phyloP scores from a whole-genome alignment of 305 asterid genomes.

The Petunia hybrid region DNA sequence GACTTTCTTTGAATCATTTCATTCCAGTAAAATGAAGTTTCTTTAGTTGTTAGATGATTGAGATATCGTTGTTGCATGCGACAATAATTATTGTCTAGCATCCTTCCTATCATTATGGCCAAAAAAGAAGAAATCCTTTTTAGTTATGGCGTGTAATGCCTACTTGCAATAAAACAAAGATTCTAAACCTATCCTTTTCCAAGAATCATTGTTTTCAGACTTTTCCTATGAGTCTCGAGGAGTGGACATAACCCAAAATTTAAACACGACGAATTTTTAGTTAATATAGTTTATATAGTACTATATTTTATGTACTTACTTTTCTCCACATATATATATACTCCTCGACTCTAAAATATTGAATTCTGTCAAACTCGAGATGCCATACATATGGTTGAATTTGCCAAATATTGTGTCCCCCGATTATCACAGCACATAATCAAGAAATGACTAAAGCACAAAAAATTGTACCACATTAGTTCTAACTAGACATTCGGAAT shows the following conservation, averaged over 20 bases:
- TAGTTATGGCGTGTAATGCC: no score
- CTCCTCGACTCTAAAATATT: no score
- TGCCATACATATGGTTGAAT: background rate
- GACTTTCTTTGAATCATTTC: no score
- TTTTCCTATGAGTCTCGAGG: slow-evolving; percentile 1
- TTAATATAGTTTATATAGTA: no score
- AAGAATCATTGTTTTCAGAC: background rate
- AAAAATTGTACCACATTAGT: background rate
- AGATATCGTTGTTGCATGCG: no score
- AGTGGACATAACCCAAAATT: background rate
- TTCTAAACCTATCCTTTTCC: background rate
- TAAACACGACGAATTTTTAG: no score
- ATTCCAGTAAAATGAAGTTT: no score
- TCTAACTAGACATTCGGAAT: slow-evolving; percentile 18
- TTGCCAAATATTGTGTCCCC: background rate
- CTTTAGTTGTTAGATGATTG: no score
- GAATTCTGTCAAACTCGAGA: background rate
- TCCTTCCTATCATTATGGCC: no score
- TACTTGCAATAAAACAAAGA: background rate
- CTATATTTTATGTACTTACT: no score
- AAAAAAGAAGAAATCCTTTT: background rate
- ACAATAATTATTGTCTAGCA: no score
- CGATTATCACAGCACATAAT: background rate
- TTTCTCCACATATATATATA: no score
- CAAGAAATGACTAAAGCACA: slow-evolving; percentile 17